Evolutionary conservation across 225 moss, liverwort and hornwort genomes (phyloP).

Genomic region (Marchantia polymorpha): DNA sequence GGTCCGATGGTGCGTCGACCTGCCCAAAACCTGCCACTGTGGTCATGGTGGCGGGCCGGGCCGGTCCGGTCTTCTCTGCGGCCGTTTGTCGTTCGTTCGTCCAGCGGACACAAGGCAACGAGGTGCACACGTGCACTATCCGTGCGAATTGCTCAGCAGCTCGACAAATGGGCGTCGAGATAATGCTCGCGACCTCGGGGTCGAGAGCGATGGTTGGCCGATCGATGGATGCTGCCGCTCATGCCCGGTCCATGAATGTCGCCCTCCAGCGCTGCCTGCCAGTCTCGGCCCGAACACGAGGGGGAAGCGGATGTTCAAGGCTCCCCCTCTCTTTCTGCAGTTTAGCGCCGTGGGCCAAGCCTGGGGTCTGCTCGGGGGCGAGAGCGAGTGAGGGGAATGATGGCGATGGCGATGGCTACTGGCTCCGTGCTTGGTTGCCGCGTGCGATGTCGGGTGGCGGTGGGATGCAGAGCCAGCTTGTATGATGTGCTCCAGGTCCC

Average conservation of each 20-base stretch:
- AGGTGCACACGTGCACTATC: conserved; percentile 5
- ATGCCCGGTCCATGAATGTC: no score
- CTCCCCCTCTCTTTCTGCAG: not conserved
- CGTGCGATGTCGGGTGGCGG: conserved; percentile 11
- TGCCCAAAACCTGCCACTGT: no score
- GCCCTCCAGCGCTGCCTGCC: no score
- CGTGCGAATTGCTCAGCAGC: not conserved
- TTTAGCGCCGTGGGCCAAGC: not conserved
- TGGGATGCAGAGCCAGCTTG: conserved; percentile 16
- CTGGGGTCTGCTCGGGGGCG: not conserved
- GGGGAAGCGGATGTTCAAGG: not conserved
- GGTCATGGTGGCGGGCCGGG: not conserved
- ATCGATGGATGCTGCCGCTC: no score
- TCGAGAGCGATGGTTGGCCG: not conserved
- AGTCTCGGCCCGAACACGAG: not conserved
- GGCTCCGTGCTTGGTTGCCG: conserved; percentile 28
- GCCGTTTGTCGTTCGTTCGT: no score
- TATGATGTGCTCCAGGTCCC: conserved; percentile 63
- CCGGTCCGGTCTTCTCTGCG: not conserved
- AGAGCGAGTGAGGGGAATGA: not conserved
- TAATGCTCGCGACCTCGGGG: not conserved
- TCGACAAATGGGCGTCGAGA: not conserved
- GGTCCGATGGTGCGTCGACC: no score
- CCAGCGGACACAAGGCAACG: not conserved
- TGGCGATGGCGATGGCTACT: conserved; percentile 48